Evolutionary conservation across 495 filamentous ascomycete species (phyloP), one percentile per base, ranked within the genome.

Genomic region (Margaritispora aquatica): DNA sequence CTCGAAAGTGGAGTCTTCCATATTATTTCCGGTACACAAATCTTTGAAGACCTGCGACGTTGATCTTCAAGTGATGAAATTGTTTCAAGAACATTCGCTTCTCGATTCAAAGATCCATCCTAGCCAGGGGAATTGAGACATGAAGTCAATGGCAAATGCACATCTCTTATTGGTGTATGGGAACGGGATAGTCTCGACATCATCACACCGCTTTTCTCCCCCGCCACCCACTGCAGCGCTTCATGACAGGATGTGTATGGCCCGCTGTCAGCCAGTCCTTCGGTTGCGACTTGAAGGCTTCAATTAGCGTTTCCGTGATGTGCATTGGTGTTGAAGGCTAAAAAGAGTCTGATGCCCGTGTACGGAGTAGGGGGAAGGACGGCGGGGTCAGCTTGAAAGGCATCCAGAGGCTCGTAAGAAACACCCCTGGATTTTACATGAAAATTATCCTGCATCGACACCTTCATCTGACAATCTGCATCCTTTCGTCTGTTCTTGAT

Each of bases 161-260:
- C 13, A 13, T 13, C 29, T 5, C 13, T 17, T 44, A 44, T 44
- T 44, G 38, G 38, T 9, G 8, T 15, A n/a, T 15, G 38, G 7
- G 19, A 2, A 44, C 10, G 10, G 38, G 38, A n/a, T 3, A 3
- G 38, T 7, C 4, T 2, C 3, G 38, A 44, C 3, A n/a, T 8
- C 21, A 20, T 60, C 63, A 66, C 63, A 66, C 63, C 63, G 63
- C 61, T 23, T 57, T 29, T 41, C 41, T 60, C 63, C 57, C n/a
- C n/a, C n/a, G n/a, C n/a, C n/a, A n/a, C n/a, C 63, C 63, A 59
- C 63, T 15, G 48, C 41, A 57, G 59, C 63, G 63, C 63, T 53
- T 65, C 52, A 17, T 34, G 26, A 1, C 7, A 19, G n/a, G 23
- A 41, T 48, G 50, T 51, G 21, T 51, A 7, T 29, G 46, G 49